A percentile compares a stretch with the other conserved stretches of the same genome.
phyloP scores from a whole-genome alignment of 1,284 basidiomycete genomes.

The Ustanciosporium gigantosporum region DNA sequence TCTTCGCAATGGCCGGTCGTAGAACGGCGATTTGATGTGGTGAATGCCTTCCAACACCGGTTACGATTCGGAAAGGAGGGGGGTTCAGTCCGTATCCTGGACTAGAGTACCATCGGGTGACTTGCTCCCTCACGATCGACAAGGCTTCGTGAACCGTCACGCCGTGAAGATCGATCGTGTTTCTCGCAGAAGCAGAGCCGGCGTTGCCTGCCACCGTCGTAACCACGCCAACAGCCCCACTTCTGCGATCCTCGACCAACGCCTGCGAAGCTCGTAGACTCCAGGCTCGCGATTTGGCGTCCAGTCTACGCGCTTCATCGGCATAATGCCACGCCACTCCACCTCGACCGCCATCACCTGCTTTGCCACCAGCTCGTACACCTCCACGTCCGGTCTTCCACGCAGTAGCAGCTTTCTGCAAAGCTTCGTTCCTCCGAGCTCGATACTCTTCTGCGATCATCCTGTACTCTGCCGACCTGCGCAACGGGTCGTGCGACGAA shows the following conservation, averaged over 20 bases:
- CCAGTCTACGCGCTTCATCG: conserved; percentile 58
- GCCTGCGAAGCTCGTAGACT: conserved; percentile 55
- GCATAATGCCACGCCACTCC: conserved; percentile 55
- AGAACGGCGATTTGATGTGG: conserved; percentile 57
- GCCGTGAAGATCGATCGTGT: conserved; percentile 60
- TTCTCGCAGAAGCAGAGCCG: conserved; percentile 10
- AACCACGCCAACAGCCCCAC: conserved; percentile 19
- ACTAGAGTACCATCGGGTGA: conserved; percentile 52
- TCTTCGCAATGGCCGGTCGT: conserved; percentile 56
- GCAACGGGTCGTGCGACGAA: conserved; percentile 20
- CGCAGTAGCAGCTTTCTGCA: conserved; percentile 50
- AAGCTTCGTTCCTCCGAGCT: conserved; percentile 53
- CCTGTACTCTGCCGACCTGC: conserved; percentile 37
- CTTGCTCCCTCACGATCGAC: conserved; percentile 54
- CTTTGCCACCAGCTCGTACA: conserved; percentile 25
- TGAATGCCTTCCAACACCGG: conserved; percentile 61
- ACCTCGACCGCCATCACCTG: conserved; percentile 20
- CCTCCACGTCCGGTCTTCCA: conserved; percentile 34
- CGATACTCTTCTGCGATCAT: conserved; percentile 51
- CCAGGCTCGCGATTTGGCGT: conserved; percentile 58
- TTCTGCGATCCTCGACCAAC: conserved; percentile 55
- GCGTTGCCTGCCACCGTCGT: conserved; percentile 1
- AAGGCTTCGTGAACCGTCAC: conserved; percentile 60
- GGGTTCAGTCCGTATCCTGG: conserved; percentile 11
- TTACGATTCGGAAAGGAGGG: conserved; percentile 59